Conservation (phyloP, 441 rosid genomes). For the Adansonia gregorii region DNA sequence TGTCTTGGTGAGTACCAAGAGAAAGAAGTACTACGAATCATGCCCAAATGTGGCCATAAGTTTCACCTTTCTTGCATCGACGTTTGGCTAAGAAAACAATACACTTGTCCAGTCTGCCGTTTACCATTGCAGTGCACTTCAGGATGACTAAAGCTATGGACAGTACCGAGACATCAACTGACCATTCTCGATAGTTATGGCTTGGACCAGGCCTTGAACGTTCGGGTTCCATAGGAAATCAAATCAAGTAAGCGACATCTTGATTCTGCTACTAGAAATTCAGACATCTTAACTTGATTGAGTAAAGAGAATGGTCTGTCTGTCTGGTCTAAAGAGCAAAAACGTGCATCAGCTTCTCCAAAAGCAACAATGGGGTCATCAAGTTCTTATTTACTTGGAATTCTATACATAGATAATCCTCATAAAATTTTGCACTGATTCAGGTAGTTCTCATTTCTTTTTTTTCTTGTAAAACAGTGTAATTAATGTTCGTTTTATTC, state of each 20-base stretch:
- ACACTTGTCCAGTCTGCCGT: conserved; percentile 75
- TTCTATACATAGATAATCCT: neutral
- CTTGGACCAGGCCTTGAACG: conserved; percentile 27
- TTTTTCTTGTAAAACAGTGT: neutral
- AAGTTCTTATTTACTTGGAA: neutral
- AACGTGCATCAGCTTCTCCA: neutral
- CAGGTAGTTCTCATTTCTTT: neutral
- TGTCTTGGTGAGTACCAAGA: conserved; percentile 75
- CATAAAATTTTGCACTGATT: neutral
- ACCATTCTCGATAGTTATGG: conserved; percentile 39
- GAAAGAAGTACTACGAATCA: conserved; percentile 58
- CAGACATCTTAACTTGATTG: conserved; percentile 19
- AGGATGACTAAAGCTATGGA: conserved; percentile 27
- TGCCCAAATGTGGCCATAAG: conserved; percentile 69
- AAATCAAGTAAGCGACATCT: conserved; percentile 23
- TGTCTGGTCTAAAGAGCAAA: neutral
- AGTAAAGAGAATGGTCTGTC: neutral
- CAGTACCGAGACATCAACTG: conserved; percentile 1
- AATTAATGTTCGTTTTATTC: neutral
- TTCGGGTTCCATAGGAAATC: conserved; percentile 26
- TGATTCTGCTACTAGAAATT: conserved; percentile 25
- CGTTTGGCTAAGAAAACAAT: conserved; percentile 59
- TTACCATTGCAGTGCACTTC: conserved; percentile 35
- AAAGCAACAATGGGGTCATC: neutral
- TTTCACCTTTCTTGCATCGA: conserved; percentile 68